phyloP scores from a whole-genome alignment of 345 rosid genomes.

The Eucalyptus pumila region DNA sequence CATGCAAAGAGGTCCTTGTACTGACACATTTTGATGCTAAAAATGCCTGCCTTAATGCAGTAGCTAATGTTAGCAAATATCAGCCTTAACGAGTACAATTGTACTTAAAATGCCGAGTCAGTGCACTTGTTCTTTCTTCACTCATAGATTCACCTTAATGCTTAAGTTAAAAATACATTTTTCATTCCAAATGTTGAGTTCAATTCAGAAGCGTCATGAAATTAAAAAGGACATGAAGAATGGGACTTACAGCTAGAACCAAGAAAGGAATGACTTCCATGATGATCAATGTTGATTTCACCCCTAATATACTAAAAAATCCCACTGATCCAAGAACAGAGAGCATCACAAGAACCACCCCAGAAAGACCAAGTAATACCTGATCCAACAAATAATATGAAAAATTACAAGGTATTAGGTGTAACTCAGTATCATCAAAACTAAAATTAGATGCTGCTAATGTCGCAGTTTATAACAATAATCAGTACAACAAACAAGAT shows the following conservation, averaged over 20 bases:
- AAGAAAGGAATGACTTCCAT: constrained; percentile 99
- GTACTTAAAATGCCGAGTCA: background rate
- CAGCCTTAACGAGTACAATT: background rate
- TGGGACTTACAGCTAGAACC: constrained; percentile 85
- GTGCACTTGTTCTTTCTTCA: background rate
- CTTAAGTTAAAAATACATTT: background rate
- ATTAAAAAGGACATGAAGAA: background rate
- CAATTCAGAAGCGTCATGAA: background rate
- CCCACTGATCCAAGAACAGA: constrained; percentile 97
- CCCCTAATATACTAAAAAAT: constrained; percentile 89
- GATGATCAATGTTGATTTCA: constrained; percentile 87
- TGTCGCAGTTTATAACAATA: background rate
- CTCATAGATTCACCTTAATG: background rate
- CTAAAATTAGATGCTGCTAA: background rate
- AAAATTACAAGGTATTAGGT: background rate
- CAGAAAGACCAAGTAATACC: constrained; percentile 93
- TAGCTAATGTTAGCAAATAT: background rate
- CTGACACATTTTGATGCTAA: background rate
- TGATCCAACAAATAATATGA: constrained; percentile 15
- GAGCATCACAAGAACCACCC: constrained; percentile 93
- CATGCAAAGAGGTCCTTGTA: background rate
- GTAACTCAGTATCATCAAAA: background rate
- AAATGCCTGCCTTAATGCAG: background rate
- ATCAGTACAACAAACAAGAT: background rate
- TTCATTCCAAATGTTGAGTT: background rate